A percentile compares a stretch with the other conserved stretches of the same genome.
Evolutionary conservation across 345 rosid genomes (phyloP).

Genomic region (Heritiera littoralis): DNA sequence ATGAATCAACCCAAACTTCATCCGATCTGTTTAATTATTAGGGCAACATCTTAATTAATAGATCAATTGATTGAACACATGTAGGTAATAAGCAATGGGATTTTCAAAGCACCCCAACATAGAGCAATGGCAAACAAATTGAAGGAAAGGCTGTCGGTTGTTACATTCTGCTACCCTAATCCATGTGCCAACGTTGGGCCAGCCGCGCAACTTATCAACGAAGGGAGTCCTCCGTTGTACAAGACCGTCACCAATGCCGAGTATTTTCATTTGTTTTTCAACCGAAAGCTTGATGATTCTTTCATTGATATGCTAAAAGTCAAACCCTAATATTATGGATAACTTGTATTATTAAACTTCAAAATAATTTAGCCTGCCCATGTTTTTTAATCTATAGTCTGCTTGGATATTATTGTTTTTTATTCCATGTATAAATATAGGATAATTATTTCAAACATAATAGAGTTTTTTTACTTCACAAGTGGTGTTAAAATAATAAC

Average conservation of each 20-base stretch:
- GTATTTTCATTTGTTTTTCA: background rate
- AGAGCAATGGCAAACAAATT: background rate
- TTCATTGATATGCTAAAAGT: background rate
- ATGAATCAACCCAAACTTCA: no score
- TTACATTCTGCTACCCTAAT: background rate
- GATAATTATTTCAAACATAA: no score
- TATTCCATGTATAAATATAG: no score
- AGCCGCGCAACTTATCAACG: background rate
- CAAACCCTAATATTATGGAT: background rate
- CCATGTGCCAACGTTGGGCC: background rate
- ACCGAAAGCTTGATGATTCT: background rate
- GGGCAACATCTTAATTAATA: background rate
- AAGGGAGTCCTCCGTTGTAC: background rate
- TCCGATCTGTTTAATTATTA: no score
- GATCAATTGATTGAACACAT: background rate
- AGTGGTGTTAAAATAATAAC: no score
- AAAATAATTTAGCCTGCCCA: no score
- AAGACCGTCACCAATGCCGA: background rate
- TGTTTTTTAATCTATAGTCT: no score
- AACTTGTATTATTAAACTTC: no score
- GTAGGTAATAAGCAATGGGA: background rate
- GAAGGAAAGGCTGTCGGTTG: background rate
- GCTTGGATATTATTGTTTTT: no score
- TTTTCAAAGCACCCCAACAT: background rate
- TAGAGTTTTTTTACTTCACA: no score